phyloP scores from a whole-genome alignment of 2,329 filamentous ascomycete species.

The Geoglossum cookeanum region DNA sequence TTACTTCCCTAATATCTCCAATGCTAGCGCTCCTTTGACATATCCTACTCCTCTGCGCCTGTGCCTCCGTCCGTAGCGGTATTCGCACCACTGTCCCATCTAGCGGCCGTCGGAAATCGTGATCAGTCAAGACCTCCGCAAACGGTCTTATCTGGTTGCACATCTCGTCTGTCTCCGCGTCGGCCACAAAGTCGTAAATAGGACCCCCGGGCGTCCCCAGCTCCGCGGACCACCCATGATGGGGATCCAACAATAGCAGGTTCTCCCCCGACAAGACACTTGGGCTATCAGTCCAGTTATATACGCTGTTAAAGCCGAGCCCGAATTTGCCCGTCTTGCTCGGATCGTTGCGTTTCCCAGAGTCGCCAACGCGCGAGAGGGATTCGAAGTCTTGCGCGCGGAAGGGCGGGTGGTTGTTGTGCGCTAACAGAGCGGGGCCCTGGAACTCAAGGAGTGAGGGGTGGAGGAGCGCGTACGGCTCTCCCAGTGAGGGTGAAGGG shows the following conservation, averaged over 20 bases:
- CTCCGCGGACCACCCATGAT: constrained; percentile 15
- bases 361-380: constrained; percentile 16
- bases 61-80: constrained; percentile 15
- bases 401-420: constrained; percentile 17
- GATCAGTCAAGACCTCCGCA: constrained; percentile 8
- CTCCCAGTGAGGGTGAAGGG: neutral
- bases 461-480: constrained; percentile 13
- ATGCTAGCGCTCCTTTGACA: constrained; percentile 11
- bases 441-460: constrained; percentile 15
- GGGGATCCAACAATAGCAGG: constrained; percentile 19
- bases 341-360: constrained; percentile 15
- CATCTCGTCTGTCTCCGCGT: constrained; percentile 11
- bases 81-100: constrained; percentile 19
- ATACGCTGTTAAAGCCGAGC: constrained; percentile 20
- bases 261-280: constrained; percentile 16
- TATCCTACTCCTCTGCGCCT: constrained; percentile 16
- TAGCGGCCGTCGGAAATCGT: constrained; percentile 7
- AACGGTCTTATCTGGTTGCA: constrained; percentile 17
- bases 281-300: constrained; percentile 21
- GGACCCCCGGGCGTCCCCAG: constrained; percentile 11
- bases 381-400: constrained; percentile 15
- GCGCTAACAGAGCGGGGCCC: constrained; percentile 18
- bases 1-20: constrained; percentile 13
- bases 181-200: constrained; percentile 16
- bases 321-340: constrained; percentile 20